Conservation (phyloP, 306 rosid species). For the Sicyos baderoa region DNA sequence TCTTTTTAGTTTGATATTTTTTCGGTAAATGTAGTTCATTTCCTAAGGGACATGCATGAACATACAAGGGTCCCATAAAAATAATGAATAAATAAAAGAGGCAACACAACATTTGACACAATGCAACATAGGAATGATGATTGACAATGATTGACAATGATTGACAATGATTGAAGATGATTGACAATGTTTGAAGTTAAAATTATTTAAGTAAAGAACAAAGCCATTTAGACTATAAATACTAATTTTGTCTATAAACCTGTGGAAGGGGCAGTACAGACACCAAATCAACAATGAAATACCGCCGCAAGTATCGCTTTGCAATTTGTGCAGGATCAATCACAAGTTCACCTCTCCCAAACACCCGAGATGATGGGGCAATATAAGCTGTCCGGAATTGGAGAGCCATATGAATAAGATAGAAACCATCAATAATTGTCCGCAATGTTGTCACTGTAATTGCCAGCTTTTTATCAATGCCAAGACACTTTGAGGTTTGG, state of each 20-base stretch:
- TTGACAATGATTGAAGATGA: no score
- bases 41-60: not conserved
- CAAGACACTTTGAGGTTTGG: conserved; percentile 46
- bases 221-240: conserved; percentile 16
- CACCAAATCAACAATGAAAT: conserved; percentile 72
- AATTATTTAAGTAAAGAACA: conserved; percentile 2
- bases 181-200: not conserved
- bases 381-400: conserved; percentile 92
- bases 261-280: conserved; percentile 89
- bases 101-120: not conserved
- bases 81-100: not conserved
- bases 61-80: not conserved
- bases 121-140: not conserved
- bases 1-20: not conserved
- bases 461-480: conserved; percentile 69
- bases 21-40: conserved; percentile 3
- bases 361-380: conserved; percentile 98
- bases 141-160: not conserved
- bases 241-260: conserved; percentile 38
- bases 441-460: conserved; percentile 73
- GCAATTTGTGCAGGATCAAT: conserved; percentile 84
- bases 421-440: conserved; percentile 70
- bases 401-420: conserved; percentile 88
- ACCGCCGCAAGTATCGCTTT: conserved; percentile 65
- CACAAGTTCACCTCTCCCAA: conserved; percentile 98